A percentile compares a stretch with the other conserved stretches of the same genome.
phyloP scores from a whole-genome alignment of 2,329 filamentous ascomycete genomes.

The Chaetoscypha palmicola region DNA sequence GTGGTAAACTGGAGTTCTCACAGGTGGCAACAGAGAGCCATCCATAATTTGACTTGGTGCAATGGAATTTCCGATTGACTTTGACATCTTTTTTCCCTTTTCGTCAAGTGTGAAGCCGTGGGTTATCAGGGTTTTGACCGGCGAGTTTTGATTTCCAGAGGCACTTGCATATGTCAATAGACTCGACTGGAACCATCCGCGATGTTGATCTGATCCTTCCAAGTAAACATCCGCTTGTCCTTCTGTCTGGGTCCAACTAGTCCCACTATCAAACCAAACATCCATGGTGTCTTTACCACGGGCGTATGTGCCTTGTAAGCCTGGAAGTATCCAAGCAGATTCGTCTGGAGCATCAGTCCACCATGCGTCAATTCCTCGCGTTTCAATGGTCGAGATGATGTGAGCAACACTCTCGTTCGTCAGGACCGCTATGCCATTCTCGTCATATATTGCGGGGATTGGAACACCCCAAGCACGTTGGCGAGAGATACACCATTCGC shows the following conservation, averaged over 20 bases:
- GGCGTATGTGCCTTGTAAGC: constrained; percentile 54
- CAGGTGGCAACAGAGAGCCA: constrained; percentile 65
- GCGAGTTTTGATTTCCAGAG: constrained; percentile 43
- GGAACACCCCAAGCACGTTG: constrained; percentile 96
- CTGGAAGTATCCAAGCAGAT: constrained; percentile 64
- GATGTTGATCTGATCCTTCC: constrained; percentile 92
- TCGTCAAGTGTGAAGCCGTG: constrained; percentile 92
- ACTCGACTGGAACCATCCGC: constrained; percentile 97
- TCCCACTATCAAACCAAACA: constrained; percentile 98
- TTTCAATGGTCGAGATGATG: constrained; percentile 70
- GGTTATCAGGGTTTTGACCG: constrained; percentile 85
- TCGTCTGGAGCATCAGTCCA: constrained; percentile 79
- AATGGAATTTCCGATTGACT: constrained; percentile 86
- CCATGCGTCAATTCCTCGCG: constrained; percentile 85
- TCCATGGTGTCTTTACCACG: constrained; percentile 96
- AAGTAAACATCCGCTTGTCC: constrained; percentile 76
- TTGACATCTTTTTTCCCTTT: constrained; percentile 96
- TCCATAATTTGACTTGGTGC: constrained; percentile 77
- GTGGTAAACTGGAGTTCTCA: constrained; percentile 8
- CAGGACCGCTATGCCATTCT: constrained; percentile 67
- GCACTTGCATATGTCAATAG: constrained; percentile 68
- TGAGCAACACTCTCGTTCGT: constrained; percentile 73
- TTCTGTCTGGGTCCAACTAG: constrained; percentile 67
- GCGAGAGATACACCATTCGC: constrained; percentile 96
- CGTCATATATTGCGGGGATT: constrained; percentile 81